Evolutionary conservation across 345 rosid species (phyloP).

Genomic region (Sapria himalayana): DNA sequence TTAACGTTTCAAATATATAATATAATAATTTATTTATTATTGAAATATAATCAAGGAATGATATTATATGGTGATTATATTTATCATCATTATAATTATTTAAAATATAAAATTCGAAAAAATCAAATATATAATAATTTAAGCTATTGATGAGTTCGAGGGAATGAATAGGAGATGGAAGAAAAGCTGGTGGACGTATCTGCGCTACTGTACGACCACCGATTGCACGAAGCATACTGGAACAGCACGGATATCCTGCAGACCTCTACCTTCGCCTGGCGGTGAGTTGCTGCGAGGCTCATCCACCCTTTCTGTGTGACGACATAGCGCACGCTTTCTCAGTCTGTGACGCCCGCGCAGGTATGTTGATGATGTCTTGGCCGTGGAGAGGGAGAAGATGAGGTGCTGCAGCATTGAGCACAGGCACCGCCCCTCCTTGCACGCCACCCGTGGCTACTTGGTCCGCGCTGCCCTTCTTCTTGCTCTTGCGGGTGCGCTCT

Average conservation of each 20-base stretch:
- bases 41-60: too few relatives aligned
- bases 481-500: too few relatives aligned
- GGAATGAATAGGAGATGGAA: slow-evolving; percentile 72
- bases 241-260: slow-evolving; percentile 94
- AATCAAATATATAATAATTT: too few relatives aligned
- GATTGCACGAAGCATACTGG: slow-evolving; percentile 59
- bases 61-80: too few relatives aligned
- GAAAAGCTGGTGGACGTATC: slow-evolving; percentile 90
- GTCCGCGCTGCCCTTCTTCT: too few relatives aligned
- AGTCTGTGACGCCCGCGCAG: too few relatives aligned
- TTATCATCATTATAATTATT: too few relatives aligned
- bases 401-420: slow-evolving; percentile 63
- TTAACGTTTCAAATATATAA: background rate
- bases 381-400: slow-evolving; percentile 55
- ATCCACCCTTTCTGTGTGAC: background rate
- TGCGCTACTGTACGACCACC: slow-evolving; percentile 72
- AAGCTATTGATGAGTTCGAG: too few relatives aligned
- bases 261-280: slow-evolving; percentile 74
- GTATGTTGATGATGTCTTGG: slow-evolving; percentile 59
- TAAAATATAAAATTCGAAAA: too few relatives aligned
- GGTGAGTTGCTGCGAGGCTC: slow-evolving; percentile 26
- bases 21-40: background rate
- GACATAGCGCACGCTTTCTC: background rate
- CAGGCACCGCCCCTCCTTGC: too few relatives aligned
- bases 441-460: too few relatives aligned